These are phyloP conservation scores for Vigna nakashimae DNA, from an alignment of 306 rosid genomes.

Conservation along the genomic window DNA sequence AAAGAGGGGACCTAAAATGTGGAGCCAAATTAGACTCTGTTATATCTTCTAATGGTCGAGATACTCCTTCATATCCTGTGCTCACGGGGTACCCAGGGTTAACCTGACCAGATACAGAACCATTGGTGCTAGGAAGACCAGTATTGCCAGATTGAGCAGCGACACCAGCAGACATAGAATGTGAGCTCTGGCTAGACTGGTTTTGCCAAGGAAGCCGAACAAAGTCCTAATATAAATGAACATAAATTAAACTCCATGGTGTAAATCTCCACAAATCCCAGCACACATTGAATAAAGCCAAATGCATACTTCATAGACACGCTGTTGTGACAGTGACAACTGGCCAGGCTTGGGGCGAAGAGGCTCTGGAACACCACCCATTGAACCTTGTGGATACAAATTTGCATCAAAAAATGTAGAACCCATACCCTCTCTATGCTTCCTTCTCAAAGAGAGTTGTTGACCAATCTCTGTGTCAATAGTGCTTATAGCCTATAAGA, in stretches of 20 bases:
- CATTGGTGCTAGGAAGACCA: constrained; percentile 67
- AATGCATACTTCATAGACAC: constrained; percentile 87
- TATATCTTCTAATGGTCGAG: constrained; percentile 77
- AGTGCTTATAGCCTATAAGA: constrained; percentile 76
- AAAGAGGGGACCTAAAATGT: constrained; percentile 63
- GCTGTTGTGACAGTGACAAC: constrained; percentile 83
- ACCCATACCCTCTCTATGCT: constrained; percentile 85
- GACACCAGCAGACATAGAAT: constrained; percentile 67
- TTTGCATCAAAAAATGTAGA: constrained; percentile 80
- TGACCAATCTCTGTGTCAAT: constrained; percentile 89
- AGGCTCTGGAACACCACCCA: constrained; percentile 93
- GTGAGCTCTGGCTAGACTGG: constrained; percentile 78
- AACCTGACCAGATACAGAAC: constrained; percentile 66
- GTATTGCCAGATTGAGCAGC: constrained; percentile 60
- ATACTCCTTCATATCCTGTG: constrained; percentile 75
- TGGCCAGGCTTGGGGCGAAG: constrained; percentile 99
- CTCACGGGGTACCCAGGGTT: constrained; percentile 67
- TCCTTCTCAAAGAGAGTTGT: constrained; percentile 88
- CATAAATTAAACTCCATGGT: constrained; percentile 26
- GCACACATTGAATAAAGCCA: constrained; percentile 1
- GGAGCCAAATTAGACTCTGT: constrained; percentile 66
- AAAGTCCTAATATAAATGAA: constrained; percentile 70
- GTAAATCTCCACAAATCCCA: constrained; percentile 23
- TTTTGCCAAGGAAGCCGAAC: constrained; percentile 99
- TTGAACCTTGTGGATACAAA: constrained; percentile 82